Evolutionary conservation across 1,139 yeast species (phyloP).

Genomic region (Pichia kudriavzevii): DNA sequence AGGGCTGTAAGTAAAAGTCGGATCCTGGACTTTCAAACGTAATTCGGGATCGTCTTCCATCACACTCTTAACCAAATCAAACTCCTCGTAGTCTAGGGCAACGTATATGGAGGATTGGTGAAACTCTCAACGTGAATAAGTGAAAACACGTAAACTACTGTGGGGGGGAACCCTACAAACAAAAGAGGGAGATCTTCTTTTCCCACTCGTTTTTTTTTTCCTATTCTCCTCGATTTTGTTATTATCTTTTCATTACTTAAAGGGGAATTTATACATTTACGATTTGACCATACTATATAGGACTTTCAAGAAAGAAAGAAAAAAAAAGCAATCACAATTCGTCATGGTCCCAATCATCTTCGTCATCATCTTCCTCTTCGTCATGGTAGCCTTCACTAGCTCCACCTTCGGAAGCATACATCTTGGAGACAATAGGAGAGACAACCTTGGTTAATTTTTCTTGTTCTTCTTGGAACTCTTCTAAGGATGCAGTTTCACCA

Average conservation of each 20-base stretch:
- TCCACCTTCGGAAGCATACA: conserved; percentile 61
- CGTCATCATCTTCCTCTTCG: conserved; percentile 28
- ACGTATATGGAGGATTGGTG: too few species aligned
- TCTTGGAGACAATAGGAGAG: conserved; percentile 86
- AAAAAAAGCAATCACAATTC: conserved; percentile 23
- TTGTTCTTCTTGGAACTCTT: conserved; percentile 90
- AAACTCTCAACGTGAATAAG: too few species aligned
- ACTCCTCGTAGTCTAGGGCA: too few species aligned
- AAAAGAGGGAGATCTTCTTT: too few species aligned
- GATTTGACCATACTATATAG: not conserved
- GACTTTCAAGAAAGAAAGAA: not conserved
- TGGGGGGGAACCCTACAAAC: too few species aligned
- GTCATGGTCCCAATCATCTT: conserved; percentile 31
- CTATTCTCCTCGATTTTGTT: too few species aligned
- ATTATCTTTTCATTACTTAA: too few species aligned
- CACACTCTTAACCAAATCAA: conserved; percentile 1
- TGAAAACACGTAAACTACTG: too few species aligned
- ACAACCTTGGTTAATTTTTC: conserved; percentile 80
- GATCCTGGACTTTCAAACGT: conserved; percentile 22
- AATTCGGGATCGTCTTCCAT: conserved; percentile 16
- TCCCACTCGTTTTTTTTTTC: too few species aligned
- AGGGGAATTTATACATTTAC: not conserved
- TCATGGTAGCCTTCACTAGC: conserved; percentile 27
- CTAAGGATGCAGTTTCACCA: conserved; percentile 75
- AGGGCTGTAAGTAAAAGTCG: conserved; percentile 25